Evolutionary conservation across 2,329 filamentous ascomycete species (phyloP), one percentile per base, ranked within the genome.

Genomic region (Trichoderma afroharzianum): DNA sequence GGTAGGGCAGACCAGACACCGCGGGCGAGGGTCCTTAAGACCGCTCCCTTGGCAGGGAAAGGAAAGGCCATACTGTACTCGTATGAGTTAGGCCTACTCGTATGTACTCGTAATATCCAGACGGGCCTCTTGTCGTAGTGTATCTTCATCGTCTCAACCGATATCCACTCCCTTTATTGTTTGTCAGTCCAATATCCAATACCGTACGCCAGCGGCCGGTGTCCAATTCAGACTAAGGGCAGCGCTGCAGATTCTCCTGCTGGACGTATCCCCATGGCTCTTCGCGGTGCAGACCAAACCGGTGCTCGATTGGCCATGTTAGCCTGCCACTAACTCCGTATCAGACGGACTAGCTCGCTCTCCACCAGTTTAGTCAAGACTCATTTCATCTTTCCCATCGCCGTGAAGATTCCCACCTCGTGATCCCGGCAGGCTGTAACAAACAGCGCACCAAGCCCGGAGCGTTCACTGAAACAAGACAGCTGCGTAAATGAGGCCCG

Each of bases 401-500:
- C 32, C 24, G 55, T 59, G 66, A 68, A 62, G 57, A 59, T 62
- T 47, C 28, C 55, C 33, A 50, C 66, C 64, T 68, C 66, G 66
- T 70, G 63, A 71, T 71, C 53, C 53, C 62, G 28, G 50, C 53
- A 21, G 33, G 69, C 62, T 58, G 69, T 71, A 55, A 71, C 53
- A 59, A 71, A 67, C 24, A 57, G 30, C 63, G 47, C 58, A 53
- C 70, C 63, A 61, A 71, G 63, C 58, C 63, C 63, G 63, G 70
- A 71, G 57, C 47, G 30, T 68, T 71, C 70, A 32, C 70, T 63
- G 47, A 15, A 63, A 71, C 11, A 26, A 47, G 57, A 53, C 55
- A 71, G 62, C 62, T 61, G 70, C 39, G 63, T 28, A 71, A 71
- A 71, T 71, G 70, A 71, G 70, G 70, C 57, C 69, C 70, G 55